These are phyloP conservation scores for Eimeria brunetti DNA, from an alignment of 169 alveolate genomes.

Conservation along the genomic window DNA sequence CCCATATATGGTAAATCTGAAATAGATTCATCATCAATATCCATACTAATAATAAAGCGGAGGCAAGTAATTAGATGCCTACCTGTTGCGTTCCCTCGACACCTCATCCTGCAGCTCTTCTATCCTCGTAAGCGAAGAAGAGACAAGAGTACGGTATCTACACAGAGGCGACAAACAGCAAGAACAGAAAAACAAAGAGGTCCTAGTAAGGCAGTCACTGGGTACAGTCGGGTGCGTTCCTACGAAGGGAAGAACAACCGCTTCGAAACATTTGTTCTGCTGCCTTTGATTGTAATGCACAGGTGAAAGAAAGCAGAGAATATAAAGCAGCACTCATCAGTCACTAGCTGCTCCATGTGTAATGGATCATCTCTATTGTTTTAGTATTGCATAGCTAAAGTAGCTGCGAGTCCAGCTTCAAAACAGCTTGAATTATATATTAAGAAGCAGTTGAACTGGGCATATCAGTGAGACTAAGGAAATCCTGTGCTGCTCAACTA, in stretches of 20 bases:
- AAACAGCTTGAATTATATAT: too few relatives aligned
- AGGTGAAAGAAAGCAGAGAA: not conserved
- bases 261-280: not conserved
- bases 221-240: not conserved
- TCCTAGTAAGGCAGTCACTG: not conserved
- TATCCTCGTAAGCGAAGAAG: slow-evolving; percentile 24
- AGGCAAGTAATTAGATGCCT: not conserved
- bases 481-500: too few relatives aligned
- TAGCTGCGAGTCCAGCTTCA: too few relatives aligned
- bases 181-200: not conserved
- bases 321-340: not conserved
- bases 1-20: not conserved
- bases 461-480: too few relatives aligned
- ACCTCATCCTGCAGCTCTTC: slow-evolving; percentile 60
- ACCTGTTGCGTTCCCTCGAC: slow-evolving; percentile 64
- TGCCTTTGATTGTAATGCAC: not conserved
- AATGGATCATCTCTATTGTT: too few relatives aligned
- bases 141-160: slow-evolving; percentile 35
- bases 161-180: not conserved
- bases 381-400: too few relatives aligned
- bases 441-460: too few relatives aligned
- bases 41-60: too few relatives aligned
- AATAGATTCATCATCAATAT: too few relatives aligned
- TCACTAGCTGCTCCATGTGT: not conserved
- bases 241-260: not conserved